Evolutionary conservation across 2,329 filamentous ascomycete species (phyloP).

Genomic region (Aureobasidium sp.): DNA sequence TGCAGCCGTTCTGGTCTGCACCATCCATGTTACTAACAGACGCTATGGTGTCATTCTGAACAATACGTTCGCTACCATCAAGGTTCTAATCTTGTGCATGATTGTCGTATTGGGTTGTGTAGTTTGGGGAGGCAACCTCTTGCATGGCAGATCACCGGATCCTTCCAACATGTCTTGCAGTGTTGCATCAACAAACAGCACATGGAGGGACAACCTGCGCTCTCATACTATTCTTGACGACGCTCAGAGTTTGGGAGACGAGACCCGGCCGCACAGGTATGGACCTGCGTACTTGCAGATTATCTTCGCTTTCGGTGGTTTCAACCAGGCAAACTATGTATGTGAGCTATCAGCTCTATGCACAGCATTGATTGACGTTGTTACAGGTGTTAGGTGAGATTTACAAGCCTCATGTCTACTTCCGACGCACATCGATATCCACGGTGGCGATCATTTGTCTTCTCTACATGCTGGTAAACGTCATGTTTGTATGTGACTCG

Average conservation of each 20-base stretch:
- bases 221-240: neutral
- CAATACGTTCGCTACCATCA: neutral
- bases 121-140: neutral
- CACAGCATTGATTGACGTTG: neutral
- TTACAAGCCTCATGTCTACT: neutral
- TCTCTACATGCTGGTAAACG: neutral
- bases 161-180: neutral
- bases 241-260: neutral
- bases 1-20: neutral
- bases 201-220: neutral
- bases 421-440: neutral
- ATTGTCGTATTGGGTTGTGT: neutral
- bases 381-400: neutral
- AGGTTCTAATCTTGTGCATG: neutral
- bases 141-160: neutral
- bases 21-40: neutral
- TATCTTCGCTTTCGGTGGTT: neutral
- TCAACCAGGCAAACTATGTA: neutral
- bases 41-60: neutral
- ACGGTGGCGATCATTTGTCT: neutral
- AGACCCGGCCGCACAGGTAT: neutral
- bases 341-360: neutral
- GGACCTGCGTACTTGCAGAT: neutral
- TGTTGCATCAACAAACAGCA: neutral
- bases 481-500: neutral